phyloP scores from a whole-genome alignment of 2,329 filamentous ascomycete genomes.

The Sporothrix dimorphospora region DNA sequence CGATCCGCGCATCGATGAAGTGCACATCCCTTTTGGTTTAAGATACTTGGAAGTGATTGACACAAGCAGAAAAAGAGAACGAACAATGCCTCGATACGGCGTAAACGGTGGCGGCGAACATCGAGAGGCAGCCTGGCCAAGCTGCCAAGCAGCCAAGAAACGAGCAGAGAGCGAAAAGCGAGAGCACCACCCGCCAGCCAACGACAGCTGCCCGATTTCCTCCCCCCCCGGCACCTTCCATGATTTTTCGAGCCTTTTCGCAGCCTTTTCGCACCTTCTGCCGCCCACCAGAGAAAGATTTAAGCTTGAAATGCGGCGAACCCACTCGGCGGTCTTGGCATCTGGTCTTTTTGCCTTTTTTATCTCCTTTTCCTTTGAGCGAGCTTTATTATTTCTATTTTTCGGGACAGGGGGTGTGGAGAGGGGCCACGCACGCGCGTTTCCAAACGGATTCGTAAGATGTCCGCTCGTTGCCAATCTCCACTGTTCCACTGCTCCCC shows the following conservation, averaged over 20 bases:
- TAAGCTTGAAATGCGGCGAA: constrained; percentile 38
- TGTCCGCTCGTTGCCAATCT: not conserved
- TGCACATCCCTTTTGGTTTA: not conserved
- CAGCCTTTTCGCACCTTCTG: constrained; percentile 6
- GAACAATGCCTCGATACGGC: not conserved
- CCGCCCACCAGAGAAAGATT: constrained; percentile 30
- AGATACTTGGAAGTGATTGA: not conserved
- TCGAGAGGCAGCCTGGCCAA: constrained; percentile 8
- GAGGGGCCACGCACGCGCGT: constrained; percentile 17
- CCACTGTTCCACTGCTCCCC: not conserved
- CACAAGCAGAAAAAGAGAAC: not conserved
- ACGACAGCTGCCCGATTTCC: constrained; percentile 7
- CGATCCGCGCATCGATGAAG: not conserved
- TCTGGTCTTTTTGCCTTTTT: not conserved
- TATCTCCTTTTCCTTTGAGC: not conserved
- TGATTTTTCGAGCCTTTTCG: not conserved
- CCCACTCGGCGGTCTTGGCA: constrained; percentile 34
- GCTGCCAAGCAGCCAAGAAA: not conserved
- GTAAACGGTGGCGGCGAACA: not conserved
- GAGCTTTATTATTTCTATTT: not conserved
- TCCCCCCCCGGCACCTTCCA: not conserved
- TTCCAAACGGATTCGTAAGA: constrained; percentile 22
- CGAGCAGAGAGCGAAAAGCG: not conserved
- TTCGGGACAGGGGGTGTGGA: not conserved
- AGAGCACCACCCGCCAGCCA: not conserved